Evolutionary conservation across 1,284 basidiomycete genomes (phyloP).

Genomic region (Porodaedalea pini): DNA sequence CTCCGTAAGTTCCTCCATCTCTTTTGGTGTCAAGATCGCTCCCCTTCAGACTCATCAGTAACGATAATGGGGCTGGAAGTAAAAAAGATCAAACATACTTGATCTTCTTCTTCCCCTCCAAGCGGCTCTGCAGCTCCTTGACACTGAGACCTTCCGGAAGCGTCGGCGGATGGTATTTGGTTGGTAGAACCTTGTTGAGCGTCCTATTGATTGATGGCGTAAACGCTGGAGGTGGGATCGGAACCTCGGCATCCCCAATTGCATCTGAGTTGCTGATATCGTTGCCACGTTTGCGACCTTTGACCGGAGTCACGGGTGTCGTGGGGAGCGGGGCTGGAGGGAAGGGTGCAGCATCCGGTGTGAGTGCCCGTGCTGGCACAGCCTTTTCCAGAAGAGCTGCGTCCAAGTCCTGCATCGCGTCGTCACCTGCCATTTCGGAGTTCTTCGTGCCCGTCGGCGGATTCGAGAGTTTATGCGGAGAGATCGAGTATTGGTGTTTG

Average conservation of each 20-base stretch:
- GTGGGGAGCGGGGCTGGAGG: conserved; percentile 23
- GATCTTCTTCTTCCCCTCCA: conserved; percentile 79
- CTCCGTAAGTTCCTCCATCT: conserved; percentile 79
- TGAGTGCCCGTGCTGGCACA: conserved; percentile 6
- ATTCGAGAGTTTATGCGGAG: conserved; percentile 49
- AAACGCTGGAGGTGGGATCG: conserved; percentile 51
- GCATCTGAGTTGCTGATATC: background rate
- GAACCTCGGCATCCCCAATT: conserved; percentile 28
- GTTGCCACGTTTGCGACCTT: conserved; percentile 14
- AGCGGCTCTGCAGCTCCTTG: conserved; percentile 56
- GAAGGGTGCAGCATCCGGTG: conserved; percentile 23
- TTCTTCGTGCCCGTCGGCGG: conserved; percentile 30
- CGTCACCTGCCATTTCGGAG: conserved; percentile 20
- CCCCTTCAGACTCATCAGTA: conserved; percentile 44
- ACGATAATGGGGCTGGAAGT: background rate
- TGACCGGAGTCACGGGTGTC: conserved; percentile 22
- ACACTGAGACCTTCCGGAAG: conserved; percentile 63
- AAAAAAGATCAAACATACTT: conserved; percentile 49
- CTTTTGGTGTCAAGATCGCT: conserved; percentile 71
- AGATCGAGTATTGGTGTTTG: conserved; percentile 45
- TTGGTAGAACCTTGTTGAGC: conserved; percentile 33
- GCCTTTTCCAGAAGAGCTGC: conserved; percentile 6
- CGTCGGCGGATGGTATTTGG: conserved; percentile 35
- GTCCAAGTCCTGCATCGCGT: background rate
- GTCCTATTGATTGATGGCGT: conserved; percentile 64